Base-by-base conservation (phyloP, 1,139 yeast genomes). In the Arxiozyma bovina region DNA sequence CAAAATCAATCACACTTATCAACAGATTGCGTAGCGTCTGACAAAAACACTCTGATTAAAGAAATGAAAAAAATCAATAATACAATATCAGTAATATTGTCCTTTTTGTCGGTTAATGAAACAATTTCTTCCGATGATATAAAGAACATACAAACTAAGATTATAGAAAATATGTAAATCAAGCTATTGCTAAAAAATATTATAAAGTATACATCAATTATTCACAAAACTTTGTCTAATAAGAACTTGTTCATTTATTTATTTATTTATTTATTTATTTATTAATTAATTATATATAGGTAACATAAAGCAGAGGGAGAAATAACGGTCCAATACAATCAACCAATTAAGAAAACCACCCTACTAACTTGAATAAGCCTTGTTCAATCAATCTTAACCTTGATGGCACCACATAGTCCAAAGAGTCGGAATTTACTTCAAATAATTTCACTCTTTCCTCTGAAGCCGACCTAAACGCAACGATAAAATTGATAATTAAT, bases 401-500 rank as follows among this genome's bases (percentile, higher is more conserved):
- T 60, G 56, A 42, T 47, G 52, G 22, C 5, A 50, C n/a, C 23
- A 49, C 20, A 30, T 42, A 6, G 23, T 23, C 38, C 5, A 17
- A 15, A 12, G 15, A 30, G 2, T 48, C n/a, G 42, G 18, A 18
- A 20, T 30, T 20, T 20, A 30, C 11, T 6, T 3, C 25, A 15
- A 11, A 20, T 11, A 48, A 34, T 21, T 45, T n/a, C 22, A 60
- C 60, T 18, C 62, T 42, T 43, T 58, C 55, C 9, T 56, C 49
- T 15, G 71, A 71, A n/a, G 73, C 69, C 53, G 73, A 77, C 61
- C 74, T 79, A 73, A 86, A 79, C 1, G 91, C 89, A 57, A 80
- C 79, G 30, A 80, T 73, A 64, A 90, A 93, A 71, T 93, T 93
- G 61, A 89, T 68, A 22, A 79, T 66, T 63, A 93, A 75, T 1